phyloP scores from a whole-genome alignment of 108 stramenopile species.

The Stephanodiscus minutulus region DNA sequence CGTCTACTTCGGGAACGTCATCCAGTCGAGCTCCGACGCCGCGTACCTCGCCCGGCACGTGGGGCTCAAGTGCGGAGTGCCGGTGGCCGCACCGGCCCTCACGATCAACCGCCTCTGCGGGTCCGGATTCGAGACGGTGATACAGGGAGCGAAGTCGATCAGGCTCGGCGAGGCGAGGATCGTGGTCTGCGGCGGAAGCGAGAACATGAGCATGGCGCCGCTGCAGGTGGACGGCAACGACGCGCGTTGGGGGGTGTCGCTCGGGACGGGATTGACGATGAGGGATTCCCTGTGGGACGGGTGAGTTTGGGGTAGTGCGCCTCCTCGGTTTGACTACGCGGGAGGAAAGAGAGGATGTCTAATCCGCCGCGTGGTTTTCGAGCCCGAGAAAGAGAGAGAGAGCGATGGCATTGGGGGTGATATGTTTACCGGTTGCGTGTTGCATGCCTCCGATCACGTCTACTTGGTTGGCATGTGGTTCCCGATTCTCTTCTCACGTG shows the following conservation, averaged over 20 bases:
- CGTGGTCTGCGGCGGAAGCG: constrained; percentile 92
- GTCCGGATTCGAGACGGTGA: constrained; percentile 95
- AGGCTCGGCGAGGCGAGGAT: constrained; percentile 83
- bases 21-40: constrained; percentile 89
- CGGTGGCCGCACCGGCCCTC: constrained; percentile 79
- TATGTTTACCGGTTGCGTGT: not conserved
- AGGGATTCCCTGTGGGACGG: constrained; percentile 80
- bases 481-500: constrained; percentile 17
- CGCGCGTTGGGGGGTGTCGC: constrained; percentile 86
- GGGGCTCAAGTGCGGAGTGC: constrained; percentile 80
- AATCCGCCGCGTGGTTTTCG: not conserved
- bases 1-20: constrained; percentile 96
- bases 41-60: constrained; percentile 96
- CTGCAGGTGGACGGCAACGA: constrained; percentile 82
- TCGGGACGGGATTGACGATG: constrained; percentile 84
- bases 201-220: constrained; percentile 97
- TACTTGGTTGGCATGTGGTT: not conserved
- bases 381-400: not conserved
- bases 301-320: not conserved
- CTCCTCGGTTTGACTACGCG: not conserved
- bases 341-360: not conserved
- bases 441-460: constrained; percentile 23
- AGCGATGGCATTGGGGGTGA: not conserved
- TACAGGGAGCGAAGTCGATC: constrained; percentile 91
- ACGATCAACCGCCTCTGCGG: constrained; percentile 99